Base-by-base conservation (phyloP, 306 rosid species). In the Luffa aegyptiaca region DNA sequence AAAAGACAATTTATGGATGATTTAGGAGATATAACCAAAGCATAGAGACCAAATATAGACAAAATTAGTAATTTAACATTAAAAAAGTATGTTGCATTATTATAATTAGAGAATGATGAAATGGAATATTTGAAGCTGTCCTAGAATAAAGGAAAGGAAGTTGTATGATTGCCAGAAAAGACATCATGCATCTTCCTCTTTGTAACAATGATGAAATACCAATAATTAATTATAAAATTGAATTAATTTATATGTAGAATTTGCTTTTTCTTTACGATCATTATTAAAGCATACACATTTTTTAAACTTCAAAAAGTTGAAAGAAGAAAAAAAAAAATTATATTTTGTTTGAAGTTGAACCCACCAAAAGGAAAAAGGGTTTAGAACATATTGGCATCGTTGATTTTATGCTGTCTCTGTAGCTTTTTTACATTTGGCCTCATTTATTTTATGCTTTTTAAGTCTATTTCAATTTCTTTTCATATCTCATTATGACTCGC, bases 161-260 rank as follows among this genome's bases (percentile, higher is more conserved):
- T n/a, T 46, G 20, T 41, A 71, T 71, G 76, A 71, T 71, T 21
- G 76, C 57, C 4, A 73, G 78, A 73, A 72, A 72, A 49, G 61
- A 33, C 21, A 49, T 33, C 5, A 37, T 39, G 72, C 72, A 37
- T 36, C 39, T 72, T 46, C 58, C 2, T 16, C 35, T 72, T 10
- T 39, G 31, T 37, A 68, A 41, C 33, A 39, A 65, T 65, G 48
- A 39, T 41, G 35, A 41, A 66, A 41, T 18, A 68, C 26, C 75
- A 42, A 69, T 37, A 35, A 37, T 37, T 10, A 45, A 71, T 71
- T 26, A 42, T 68, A 41, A 42, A 17, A 69, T 69, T 69, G 16
- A 33, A 35, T 11, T 1, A 5, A 35, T 35, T 13, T 63, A 0
- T 37, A 13, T 37, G 20, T 66, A 66, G 48, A 37, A 17, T 64